Percentiles rank a stretch among this genome's conserved stretches.
Conservation (phyloP, 352 stramenopile species). For the Pythium vanterpoolii region DNA sequence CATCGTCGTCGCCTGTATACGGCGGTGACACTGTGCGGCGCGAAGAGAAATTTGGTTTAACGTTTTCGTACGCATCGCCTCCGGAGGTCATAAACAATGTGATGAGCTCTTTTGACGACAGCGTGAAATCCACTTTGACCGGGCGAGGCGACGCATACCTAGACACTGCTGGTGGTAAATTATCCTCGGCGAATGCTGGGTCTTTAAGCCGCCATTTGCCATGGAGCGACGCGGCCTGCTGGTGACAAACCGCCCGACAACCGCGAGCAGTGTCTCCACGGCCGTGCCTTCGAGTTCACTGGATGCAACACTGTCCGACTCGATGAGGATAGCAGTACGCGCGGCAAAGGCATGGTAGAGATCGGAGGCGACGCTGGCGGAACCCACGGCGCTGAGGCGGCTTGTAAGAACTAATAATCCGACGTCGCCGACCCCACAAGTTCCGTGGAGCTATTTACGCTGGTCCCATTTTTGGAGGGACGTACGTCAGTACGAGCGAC, state of each 20-base stretch:
- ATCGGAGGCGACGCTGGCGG: background rate
- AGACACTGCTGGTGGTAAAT: background rate
- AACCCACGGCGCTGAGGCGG: background rate
- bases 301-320: conserved; percentile 1
- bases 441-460: background rate
- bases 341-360: conserved; percentile 6
- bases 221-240: background rate
- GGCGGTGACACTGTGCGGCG: background rate
- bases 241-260: conserved; percentile 8
- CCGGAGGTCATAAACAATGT: too few relatives aligned
- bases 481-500: background rate
- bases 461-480: background rate
- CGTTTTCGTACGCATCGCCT: background rate
- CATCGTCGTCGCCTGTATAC: background rate
- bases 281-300: background rate
- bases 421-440: background rate
- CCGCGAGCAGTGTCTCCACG: background rate
- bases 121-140: conserved; percentile 2
- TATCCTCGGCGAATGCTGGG: background rate
- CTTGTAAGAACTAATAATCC: conserved; percentile 15
- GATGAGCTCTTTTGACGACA: background rate
- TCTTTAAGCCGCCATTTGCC: conserved; percentile 7
- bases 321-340: background rate
- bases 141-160: background rate
- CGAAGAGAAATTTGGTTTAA: background rate